These are phyloP conservation scores for Heteromeles arbutifolia DNA, from an alignment of 306 rosid genomes.

Conservation along the genomic window DNA sequence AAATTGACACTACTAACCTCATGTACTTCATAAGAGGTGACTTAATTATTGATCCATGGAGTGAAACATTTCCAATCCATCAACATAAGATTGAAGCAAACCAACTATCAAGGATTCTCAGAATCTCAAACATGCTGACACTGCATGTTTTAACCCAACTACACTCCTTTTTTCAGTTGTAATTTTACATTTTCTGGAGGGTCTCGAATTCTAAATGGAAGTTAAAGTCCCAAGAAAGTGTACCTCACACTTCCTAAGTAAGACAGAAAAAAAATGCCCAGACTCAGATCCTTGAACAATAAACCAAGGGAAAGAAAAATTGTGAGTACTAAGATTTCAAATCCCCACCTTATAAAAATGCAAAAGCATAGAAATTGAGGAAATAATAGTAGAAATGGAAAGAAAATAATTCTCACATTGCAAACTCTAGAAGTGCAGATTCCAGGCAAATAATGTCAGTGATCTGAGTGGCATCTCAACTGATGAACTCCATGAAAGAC, in stretches of 20 bases:
- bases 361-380: neutral
- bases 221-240: neutral
- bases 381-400: neutral
- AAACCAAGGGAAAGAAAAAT: neutral
- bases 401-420: constrained; percentile 13
- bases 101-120: neutral
- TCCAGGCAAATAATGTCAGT: neutral
- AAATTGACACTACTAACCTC: neutral
- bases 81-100: neutral
- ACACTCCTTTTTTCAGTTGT: neutral
- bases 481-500: constrained; percentile 16
- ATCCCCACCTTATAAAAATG: neutral
- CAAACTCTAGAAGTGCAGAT: constrained; percentile 2
- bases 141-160: constrained; percentile 1
- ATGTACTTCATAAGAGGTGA: neutral
- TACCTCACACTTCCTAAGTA: neutral
- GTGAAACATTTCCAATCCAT: neutral
- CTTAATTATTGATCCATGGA: neutral
- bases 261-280: neutral
- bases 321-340: neutral
- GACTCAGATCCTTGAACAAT: neutral
- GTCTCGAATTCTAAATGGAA: neutral
- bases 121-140: neutral
- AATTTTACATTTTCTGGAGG: neutral
- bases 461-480: constrained; percentile 10